Conservation (phyloP, 805 yeast genomes). For the Wickerhamiella galacta region DNA sequence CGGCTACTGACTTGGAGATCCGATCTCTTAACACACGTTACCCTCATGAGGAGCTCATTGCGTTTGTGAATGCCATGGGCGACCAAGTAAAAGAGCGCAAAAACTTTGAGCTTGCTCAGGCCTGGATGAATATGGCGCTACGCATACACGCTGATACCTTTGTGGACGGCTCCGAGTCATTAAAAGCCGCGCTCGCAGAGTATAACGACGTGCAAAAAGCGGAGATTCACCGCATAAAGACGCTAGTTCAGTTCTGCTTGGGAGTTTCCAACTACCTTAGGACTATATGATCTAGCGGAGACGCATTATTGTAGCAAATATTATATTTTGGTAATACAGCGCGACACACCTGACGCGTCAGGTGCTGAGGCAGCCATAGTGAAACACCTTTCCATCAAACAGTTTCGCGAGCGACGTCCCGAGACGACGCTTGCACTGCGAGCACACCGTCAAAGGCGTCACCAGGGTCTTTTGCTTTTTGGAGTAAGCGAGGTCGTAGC, state of each 20-base stretch:
- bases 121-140: slow-evolving; percentile 58
- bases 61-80: slow-evolving; percentile 52
- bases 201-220: slow-evolving; percentile 32
- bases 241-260: slow-evolving; percentile 58
- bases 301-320: background rate
- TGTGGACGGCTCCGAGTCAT: slow-evolving; percentile 17
- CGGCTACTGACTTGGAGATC: slow-evolving; percentile 70
- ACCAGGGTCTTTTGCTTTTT: background rate
- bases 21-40: slow-evolving; percentile 43
- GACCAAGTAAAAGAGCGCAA: slow-evolving; percentile 37
- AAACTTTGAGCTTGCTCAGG: slow-evolving; percentile 67
- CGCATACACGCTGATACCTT: slow-evolving; percentile 74
- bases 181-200: slow-evolving; percentile 30
- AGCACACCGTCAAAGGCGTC: background rate
- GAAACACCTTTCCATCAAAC: background rate
- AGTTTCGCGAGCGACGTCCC: background rate
- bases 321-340: too few species aligned
- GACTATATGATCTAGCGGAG: slow-evolving; percentile 1
- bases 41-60: slow-evolving; percentile 49
- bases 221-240: slow-evolving; percentile 39
- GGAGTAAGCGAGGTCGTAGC: background rate
- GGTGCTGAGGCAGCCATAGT: background rate
- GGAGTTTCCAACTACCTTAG: slow-evolving; percentile 53
- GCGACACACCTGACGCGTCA: too few species aligned
- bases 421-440: background rate